Evolutionary conservation across 208 protist genomes (phyloP).

Genomic region (Trypanosomatidae sp.): DNA sequence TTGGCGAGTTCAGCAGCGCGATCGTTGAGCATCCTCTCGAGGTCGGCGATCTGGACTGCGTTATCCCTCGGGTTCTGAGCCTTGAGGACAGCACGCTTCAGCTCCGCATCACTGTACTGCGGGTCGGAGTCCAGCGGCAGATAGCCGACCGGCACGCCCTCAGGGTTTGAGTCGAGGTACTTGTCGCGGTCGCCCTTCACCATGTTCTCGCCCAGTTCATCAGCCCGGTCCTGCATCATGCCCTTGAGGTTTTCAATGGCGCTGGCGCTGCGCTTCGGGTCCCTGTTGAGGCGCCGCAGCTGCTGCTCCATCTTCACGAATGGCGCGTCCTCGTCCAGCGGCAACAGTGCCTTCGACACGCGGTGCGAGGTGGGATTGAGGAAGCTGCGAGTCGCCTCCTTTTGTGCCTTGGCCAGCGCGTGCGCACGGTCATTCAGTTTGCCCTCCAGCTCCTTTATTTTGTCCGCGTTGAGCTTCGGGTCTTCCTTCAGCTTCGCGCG

Average conservation of each 20-base stretch:
- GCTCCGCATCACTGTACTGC: slow-evolving; percentile 59
- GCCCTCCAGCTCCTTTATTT: slow-evolving; percentile 58
- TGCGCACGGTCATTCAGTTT: slow-evolving; percentile 72
- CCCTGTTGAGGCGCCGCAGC: slow-evolving; percentile 59
- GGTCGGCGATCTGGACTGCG: slow-evolving; percentile 44
- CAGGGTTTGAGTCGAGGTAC: slow-evolving; percentile 67
- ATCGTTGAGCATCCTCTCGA: slow-evolving; percentile 71
- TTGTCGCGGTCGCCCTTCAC: slow-evolving; percentile 62
- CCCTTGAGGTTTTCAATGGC: slow-evolving; percentile 68
- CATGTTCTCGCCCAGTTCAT: slow-evolving; percentile 61
- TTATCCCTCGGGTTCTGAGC: slow-evolving; percentile 42
- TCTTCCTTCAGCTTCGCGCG: slow-evolving; percentile 71
- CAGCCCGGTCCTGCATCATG: slow-evolving; percentile 70
- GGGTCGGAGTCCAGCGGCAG: slow-evolving; percentile 62
- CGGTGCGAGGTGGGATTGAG: slow-evolving; percentile 53
- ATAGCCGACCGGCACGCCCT: slow-evolving; percentile 57
- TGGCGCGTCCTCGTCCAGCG: slow-evolving; percentile 59
- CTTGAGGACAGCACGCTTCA: slow-evolving; percentile 66
- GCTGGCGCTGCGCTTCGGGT: slow-evolving; percentile 51
- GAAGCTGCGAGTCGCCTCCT: slow-evolving; percentile 54
- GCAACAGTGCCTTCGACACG: slow-evolving; percentile 63
- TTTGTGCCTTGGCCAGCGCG: slow-evolving; percentile 59
- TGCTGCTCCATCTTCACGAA: slow-evolving; percentile 71
- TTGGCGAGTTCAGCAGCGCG: slow-evolving; percentile 68
- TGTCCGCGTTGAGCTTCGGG: slow-evolving; percentile 42